Percentiles rank a stretch among this genome's conserved stretches.
Conservation (phyloP, 1,139 yeast species). For the Saccharomyces hybrid region DNA sequence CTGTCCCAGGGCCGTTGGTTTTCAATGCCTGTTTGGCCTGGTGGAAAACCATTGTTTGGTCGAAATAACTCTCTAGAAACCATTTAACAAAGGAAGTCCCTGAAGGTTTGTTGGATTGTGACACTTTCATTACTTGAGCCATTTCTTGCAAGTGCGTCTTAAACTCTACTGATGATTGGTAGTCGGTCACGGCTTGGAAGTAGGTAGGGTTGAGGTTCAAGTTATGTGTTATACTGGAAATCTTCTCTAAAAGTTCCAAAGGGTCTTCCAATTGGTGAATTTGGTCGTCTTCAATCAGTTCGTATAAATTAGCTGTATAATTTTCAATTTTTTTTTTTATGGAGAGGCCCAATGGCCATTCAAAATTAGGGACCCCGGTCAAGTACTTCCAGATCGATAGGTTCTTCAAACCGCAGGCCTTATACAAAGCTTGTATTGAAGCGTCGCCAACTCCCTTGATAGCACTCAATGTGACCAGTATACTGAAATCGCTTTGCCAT, state of each 20-base stretch:
- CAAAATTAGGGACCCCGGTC: conserved; percentile 6
- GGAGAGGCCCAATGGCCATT: conserved; percentile 15
- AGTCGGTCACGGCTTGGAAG: conserved; percentile 2
- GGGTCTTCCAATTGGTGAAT: conserved; percentile 12
- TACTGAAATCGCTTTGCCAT: conserved; percentile 24
- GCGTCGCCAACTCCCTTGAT: conserved; percentile 23
- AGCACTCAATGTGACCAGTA: conserved; percentile 22
- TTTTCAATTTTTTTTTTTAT: conserved; percentile 15
- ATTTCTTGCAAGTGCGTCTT: conserved; percentile 27
- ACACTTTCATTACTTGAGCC: conserved; percentile 26
- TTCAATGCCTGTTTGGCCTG: conserved; percentile 9
- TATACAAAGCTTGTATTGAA: conserved; percentile 20
- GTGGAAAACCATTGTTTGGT: conserved; percentile 34
- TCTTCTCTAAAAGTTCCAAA: conserved; percentile 9
- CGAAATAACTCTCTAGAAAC: conserved; percentile 44
- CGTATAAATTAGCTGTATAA: conserved; percentile 8
- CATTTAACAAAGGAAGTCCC: conserved; percentile 28
- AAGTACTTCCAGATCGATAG: conserved; percentile 25
- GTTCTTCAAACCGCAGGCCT: conserved; percentile 8
- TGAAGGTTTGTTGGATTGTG: conserved; percentile 19
- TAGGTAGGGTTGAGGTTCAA: conserved; percentile 15
- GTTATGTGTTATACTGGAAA: conserved; percentile 11
- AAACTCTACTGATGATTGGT: conserved; percentile 10
- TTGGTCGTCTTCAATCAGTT: conserved; percentile 9
- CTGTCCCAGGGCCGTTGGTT: conserved; percentile 24